phyloP scores from a whole-genome alignment of 2,329 filamentous ascomycete genomes.

The Trichoderma sp. region DNA sequence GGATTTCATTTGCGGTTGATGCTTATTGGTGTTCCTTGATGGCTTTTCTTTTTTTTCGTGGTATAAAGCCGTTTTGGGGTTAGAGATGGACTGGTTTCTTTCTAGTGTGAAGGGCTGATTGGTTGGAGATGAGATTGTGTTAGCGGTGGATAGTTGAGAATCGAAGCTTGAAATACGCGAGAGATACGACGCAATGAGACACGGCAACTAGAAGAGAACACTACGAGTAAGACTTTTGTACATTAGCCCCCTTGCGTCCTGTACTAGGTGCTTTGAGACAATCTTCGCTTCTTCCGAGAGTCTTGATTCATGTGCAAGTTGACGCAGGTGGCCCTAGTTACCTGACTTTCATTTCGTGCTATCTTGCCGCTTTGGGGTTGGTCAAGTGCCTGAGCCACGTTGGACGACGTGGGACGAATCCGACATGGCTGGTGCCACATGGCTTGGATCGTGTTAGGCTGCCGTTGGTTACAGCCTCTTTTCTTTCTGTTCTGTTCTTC shows the following conservation, averaged over 20 bases:
- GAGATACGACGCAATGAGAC: not conserved
- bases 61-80: constrained; percentile 16
- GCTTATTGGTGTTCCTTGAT: constrained; percentile 1
- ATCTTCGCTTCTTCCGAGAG: not conserved
- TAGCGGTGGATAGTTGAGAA: too few species aligned
- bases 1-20: not conserved
- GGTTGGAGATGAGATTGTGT: not conserved
- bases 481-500: not conserved
- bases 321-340: not conserved
- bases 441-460: not conserved
- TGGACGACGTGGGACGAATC: not conserved
- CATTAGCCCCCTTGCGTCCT: not conserved
- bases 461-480: not conserved
- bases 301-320: not conserved
- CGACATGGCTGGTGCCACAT: not conserved
- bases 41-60: not conserved
- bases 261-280: not conserved
- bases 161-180: not conserved
- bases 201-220: not conserved
- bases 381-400: not conserved
- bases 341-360: not conserved
- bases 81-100: not conserved
- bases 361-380: not conserved
- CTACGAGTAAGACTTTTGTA: not conserved
- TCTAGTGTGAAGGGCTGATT: not conserved